A percentile compares a stretch with the other conserved stretches of the same genome.
phyloP scores from a whole-genome alignment of 768 basidiomycete species.

The Chlorophyllum brunneum region DNA sequence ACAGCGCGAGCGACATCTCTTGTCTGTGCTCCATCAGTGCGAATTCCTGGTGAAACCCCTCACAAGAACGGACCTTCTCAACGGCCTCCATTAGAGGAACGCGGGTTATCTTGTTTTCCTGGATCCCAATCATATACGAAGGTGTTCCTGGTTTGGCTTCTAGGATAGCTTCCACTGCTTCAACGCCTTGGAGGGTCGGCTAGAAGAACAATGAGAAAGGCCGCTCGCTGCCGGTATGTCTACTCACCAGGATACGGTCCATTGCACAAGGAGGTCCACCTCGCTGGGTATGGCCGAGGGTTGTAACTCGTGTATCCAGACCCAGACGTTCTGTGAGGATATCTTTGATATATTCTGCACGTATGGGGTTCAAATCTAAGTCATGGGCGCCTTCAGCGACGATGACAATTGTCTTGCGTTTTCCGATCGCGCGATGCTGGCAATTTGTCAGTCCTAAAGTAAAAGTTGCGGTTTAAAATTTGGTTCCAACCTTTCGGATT shows the following conservation, averaged over 20 bases:
- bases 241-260: slow-evolving; percentile 83
- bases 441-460: background rate
- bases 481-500: slow-evolving; percentile 63
- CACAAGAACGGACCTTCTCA: slow-evolving; percentile 59
- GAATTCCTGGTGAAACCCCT: background rate
- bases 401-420: slow-evolving; percentile 98
- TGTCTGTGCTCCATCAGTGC: slow-evolving; percentile 48
- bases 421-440: slow-evolving; percentile 88
- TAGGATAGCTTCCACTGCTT: slow-evolving; percentile 86
- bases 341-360: slow-evolving; percentile 85
- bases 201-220: slow-evolving; percentile 25
- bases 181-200: slow-evolving; percentile 95
- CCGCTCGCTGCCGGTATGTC: background rate
- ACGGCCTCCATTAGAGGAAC: slow-evolving; percentile 94
- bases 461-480: background rate
- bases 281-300: slow-evolving; percentile 94
- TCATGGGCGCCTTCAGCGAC: slow-evolving; percentile 97
- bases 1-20: slow-evolving; percentile 83
- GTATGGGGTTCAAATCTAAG: slow-evolving; percentile 84
- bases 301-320: slow-evolving; percentile 94
- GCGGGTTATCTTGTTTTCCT: slow-evolving; percentile 92
- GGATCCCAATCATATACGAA: slow-evolving; percentile 95
- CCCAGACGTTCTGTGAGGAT: slow-evolving; percentile 83
- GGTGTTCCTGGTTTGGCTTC: slow-evolving; percentile 86
- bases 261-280: slow-evolving; percentile 92